A percentile compares a stretch with the other conserved stretches of the same genome.
phyloP scores from a whole-genome alignment of 2,329 filamentous ascomycete species.

The Aspergillus hiratsukae region DNA sequence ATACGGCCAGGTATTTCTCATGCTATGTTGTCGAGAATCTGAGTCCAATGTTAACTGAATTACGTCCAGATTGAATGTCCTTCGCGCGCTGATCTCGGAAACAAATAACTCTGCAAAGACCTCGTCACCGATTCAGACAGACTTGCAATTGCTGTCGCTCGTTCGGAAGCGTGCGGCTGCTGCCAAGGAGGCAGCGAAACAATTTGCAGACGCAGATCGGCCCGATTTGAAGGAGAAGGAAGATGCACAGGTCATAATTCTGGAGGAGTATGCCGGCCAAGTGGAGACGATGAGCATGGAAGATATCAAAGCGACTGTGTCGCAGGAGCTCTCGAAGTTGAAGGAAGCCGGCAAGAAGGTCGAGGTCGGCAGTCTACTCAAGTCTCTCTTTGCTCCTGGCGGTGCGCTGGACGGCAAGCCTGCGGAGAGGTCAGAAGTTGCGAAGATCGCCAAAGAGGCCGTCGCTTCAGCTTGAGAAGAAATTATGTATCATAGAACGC shows the following conservation, averaged over 20 bases:
- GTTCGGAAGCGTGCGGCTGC: slow-evolving; percentile 42
- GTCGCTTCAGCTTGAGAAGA: slow-evolving; percentile 20
- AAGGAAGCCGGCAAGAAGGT: slow-evolving; percentile 33
- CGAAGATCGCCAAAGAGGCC: slow-evolving; percentile 36
- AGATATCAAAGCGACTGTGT: slow-evolving; percentile 37
- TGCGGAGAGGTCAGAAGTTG: slow-evolving; percentile 39
- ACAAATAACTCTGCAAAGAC: slow-evolving; percentile 47
- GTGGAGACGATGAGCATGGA: slow-evolving; percentile 40
- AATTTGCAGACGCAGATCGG: slow-evolving; percentile 39
- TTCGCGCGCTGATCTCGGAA: slow-evolving; percentile 47
- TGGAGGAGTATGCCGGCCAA: slow-evolving; percentile 43
- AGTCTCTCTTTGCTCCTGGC: slow-evolving; percentile 37
- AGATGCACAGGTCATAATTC: slow-evolving; percentile 39
- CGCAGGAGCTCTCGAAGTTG: slow-evolving; percentile 31
- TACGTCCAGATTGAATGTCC: slow-evolving; percentile 41
- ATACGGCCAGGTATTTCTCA: slow-evolving; percentile 37
- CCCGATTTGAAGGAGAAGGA: slow-evolving; percentile 44
- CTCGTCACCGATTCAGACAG: slow-evolving; percentile 42
- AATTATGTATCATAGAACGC: slow-evolving; percentile 15
- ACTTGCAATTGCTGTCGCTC: slow-evolving; percentile 43
- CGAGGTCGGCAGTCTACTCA: slow-evolving; percentile 38
- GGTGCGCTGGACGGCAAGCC: slow-evolving; percentile 43
- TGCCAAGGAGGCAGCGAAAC: slow-evolving; percentile 35
- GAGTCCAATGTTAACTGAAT: background rate
- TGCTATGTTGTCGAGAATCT: background rate